Base-by-base conservation (phyloP, 495 filamentous ascomycete species). In the Lophiostoma macrostomum region DNA sequence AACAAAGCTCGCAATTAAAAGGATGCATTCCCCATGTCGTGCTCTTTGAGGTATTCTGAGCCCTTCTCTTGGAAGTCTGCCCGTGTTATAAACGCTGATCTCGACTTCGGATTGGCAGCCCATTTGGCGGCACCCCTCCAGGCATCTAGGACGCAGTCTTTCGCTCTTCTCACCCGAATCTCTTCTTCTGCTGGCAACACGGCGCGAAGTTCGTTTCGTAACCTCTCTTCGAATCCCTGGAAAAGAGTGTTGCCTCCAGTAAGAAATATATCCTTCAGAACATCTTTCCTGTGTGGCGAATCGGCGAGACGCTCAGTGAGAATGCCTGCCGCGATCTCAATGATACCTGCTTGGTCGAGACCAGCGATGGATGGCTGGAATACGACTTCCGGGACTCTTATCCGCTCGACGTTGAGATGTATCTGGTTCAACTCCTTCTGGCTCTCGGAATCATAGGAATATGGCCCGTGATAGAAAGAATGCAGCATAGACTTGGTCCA, bases 351-450 rank as follows among this genome's bases (percentile, higher is more conserved):
- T 69, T 98, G 93, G 64, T 98, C 93, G 29, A 97, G 75, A 3
- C 93, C 93, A 1, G 94, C 93, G 63, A 98, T 96, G n/a, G 77
- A 78, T 0, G 93, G 93, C 67, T 96, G 88, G 73, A 96, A 97
- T 11, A 96, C 79, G 12, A 98, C 85, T 71, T 98, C 93, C 2
- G 93, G 94, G 0, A 96, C 90, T 20, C 93, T 86, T 66, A 98
- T 96, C 24, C 94, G 82, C 73, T 98, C 93, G 36, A 98, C 87
- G 65, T 98, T 98, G 31, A 98, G 79, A 67, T 98, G 93, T 29
- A 98, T 68, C 67, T 96, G 91, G 63, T 95, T 80, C 6, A 78
- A 81, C 69, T 97, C 87, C 5, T 81, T 80, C 56, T 91, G 86
- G 46, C 81, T 85, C 44, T 89, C 82, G 0, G 82, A 74, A 63